Percentiles rank a stretch among this genome's conserved stretches.
These are phyloP conservation scores for Capsicum pubescens DNA, from an alignment of 257 asterid species.

Conservation along the genomic window DNA sequence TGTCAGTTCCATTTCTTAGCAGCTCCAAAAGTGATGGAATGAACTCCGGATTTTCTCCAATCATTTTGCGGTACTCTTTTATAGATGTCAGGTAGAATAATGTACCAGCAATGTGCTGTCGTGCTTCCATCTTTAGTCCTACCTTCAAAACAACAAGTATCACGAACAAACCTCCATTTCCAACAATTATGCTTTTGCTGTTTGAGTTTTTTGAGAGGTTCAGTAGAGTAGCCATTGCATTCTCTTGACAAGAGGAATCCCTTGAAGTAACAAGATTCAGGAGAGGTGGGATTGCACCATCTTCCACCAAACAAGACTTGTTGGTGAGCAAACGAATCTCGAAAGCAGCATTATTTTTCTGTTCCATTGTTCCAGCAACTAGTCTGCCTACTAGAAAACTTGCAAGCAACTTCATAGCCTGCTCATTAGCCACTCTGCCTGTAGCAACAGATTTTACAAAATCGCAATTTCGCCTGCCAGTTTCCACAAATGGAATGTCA, in stretches of 20 bases:
- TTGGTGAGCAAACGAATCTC: conserved; percentile 25
- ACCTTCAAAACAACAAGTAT: conserved; percentile 33
- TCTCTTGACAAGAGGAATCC: conserved; percentile 53
- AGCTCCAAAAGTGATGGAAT: conserved; percentile 57
- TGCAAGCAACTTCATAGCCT: conserved; percentile 57
- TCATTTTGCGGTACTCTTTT: conserved; percentile 41
- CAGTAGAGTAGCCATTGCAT: conserved; percentile 63
- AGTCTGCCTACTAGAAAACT: conserved; percentile 59
- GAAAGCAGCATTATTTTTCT: conserved; percentile 51
- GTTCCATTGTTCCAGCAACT: conserved; percentile 43
- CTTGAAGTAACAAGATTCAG: not conserved
- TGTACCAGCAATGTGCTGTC: conserved; percentile 76
- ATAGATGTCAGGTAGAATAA: conserved; percentile 75
- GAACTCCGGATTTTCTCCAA: conserved; percentile 57
- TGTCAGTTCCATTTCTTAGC: conserved; percentile 51
- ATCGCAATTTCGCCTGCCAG: conserved; percentile 35
- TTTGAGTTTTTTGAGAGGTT: conserved; percentile 60
- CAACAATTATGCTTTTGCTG: conserved; percentile 45
- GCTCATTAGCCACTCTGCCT: conserved; percentile 52
- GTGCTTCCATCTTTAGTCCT: conserved; percentile 49
- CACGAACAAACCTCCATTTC: conserved; percentile 53
- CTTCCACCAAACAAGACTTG: no score
- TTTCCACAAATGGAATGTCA: conserved; percentile 47
- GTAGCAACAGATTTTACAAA: conserved; percentile 28
- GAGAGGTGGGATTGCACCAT: no score